phyloP scores from a whole-genome alignment of 768 basidiomycete genomes.

The Melanogaster broomeanus region DNA sequence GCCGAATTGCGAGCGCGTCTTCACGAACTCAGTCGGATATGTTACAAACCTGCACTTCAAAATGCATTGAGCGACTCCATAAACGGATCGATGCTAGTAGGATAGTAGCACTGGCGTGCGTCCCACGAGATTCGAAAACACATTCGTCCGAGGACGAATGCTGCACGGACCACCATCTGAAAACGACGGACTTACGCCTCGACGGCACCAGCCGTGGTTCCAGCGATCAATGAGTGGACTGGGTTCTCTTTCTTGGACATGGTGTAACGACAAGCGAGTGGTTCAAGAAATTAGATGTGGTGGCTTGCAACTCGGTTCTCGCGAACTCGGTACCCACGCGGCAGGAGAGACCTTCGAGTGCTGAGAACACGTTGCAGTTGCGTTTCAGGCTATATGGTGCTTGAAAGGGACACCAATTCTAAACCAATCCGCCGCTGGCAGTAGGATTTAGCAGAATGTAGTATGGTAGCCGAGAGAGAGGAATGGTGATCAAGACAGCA shows the following conservation, averaged over 20 bases:
- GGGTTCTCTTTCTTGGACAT: conserved; percentile 79
- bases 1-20: conserved; percentile 91
- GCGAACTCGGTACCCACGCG: no score
- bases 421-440: no score
- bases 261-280: not conserved
- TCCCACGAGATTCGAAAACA: not conserved
- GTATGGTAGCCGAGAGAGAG: no score
- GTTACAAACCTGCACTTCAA: conserved; percentile 68
- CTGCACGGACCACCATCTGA: no score
- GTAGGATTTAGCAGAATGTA: no score
- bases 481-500: no score
- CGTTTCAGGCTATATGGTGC: no score
- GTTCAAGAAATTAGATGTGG: no score
- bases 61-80: conserved; percentile 33
- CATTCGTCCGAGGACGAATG: not conserved
- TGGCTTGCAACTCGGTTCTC: not conserved
- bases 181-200: conserved; percentile 70
- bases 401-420: no score
- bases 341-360: not conserved
- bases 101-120: not conserved
- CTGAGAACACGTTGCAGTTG: not conserved
- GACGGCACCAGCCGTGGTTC: conserved; percentile 88
- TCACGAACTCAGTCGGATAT: conserved; percentile 90
- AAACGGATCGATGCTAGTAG: conserved; percentile 3
- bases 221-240: conserved; percentile 84